These are phyloP conservation scores for Atkinsonella hypoxylon DNA, from an alignment of 2,329 filamentous ascomycete species.

Conservation along the genomic window DNA sequence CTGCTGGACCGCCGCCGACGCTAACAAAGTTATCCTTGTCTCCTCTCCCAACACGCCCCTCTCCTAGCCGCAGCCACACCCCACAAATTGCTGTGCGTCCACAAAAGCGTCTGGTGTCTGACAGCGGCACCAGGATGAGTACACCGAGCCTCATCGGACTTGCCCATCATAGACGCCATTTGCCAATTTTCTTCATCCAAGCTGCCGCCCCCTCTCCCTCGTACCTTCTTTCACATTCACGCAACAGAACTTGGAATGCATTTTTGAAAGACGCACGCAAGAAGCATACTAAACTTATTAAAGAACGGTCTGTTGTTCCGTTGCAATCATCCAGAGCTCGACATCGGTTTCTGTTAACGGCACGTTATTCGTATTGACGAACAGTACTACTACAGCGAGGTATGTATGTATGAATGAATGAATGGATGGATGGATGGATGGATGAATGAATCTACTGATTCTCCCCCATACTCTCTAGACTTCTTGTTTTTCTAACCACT, in stretches of 20 bases:
- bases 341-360: background rate
- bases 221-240: background rate
- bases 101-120: conserved; percentile 2
- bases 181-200: conserved; percentile 3
- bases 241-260: background rate
- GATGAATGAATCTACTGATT: too few relatives aligned
- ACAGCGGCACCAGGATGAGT: conserved; percentile 1
- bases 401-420: too few relatives aligned
- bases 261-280: background rate
- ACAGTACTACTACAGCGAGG: too few relatives aligned
- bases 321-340: background rate
- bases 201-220: background rate
- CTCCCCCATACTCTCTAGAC: too few relatives aligned
- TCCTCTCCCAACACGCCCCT: background rate
- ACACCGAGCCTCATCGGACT: conserved; percentile 7
- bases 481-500: too few relatives aligned
- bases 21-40: conserved; percentile 1
- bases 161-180: background rate
- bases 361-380: too few relatives aligned
- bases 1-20: background rate
- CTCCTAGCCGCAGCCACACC: background rate
- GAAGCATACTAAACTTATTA: background rate
- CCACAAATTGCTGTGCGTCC: conserved; percentile 1
- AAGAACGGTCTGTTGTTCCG: background rate
- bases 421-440: too few relatives aligned